A percentile compares a stretch with the other conserved stretches of the same genome.
phyloP scores from a whole-genome alignment of 2,329 filamentous ascomycete genomes.

The Aspergillus luchuensis region DNA sequence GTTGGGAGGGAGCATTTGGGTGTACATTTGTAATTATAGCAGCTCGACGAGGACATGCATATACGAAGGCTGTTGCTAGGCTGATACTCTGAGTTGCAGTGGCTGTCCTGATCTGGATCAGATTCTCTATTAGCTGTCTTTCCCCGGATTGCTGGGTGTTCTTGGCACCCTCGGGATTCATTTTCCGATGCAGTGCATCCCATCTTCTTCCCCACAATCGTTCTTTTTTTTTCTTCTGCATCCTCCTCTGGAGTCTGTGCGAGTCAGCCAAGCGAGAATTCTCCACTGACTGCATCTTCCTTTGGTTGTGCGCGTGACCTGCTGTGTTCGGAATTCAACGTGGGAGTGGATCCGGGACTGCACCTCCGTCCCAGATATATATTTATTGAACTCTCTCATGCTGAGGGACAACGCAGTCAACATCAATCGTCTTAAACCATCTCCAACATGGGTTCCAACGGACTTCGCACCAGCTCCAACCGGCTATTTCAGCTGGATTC shows the following conservation, averaged over 20 bases:
- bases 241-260: too few relatives aligned
- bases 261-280: background rate
- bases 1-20: background rate
- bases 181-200: too few relatives aligned
- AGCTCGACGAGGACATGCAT: background rate
- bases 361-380: background rate
- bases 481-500: constrained; percentile 27
- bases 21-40: constrained; percentile 13
- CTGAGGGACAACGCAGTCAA: background rate
- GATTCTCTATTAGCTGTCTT: background rate
- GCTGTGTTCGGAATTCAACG: background rate
- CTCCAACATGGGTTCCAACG: background rate
- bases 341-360: background rate
- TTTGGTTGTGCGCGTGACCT: too few relatives aligned
- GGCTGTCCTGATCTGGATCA: background rate
- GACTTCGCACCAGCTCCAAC: background rate
- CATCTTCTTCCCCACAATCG: too few relatives aligned
- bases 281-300: background rate
- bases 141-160: too few relatives aligned
- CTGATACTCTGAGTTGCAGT: background rate
- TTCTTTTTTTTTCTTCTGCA: too few relatives aligned
- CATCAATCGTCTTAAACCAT: background rate
- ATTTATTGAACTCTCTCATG: background rate
- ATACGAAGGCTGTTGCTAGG: background rate
- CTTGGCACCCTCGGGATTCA: too few relatives aligned